Evolutionary conservation across 2,329 filamentous ascomycete species (phyloP).

Genomic region (Penicillium sp.): DNA sequence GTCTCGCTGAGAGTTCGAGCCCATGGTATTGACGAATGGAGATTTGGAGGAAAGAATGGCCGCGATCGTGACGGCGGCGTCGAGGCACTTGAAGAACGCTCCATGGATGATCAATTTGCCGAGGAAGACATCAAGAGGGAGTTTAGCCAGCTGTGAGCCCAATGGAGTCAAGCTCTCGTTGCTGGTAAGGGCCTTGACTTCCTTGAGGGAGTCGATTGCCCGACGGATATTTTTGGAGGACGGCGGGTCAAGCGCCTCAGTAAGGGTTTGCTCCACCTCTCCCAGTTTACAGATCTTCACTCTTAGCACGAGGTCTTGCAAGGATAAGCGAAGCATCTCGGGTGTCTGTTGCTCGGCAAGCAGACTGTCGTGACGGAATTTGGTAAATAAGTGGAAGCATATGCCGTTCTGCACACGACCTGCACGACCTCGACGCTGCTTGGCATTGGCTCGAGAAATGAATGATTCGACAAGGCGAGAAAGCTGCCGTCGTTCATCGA

Average conservation of each 20-base stretch:
- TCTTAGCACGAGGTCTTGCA: slow-evolving; percentile 90
- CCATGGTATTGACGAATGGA: slow-evolving; percentile 82
- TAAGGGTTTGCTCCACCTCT: slow-evolving; percentile 82
- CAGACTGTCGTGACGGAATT: slow-evolving; percentile 71
- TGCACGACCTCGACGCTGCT: slow-evolving; percentile 86
- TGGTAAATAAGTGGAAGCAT: slow-evolving; percentile 95
- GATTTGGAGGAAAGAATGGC: slow-evolving; percentile 93
- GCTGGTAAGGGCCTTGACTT: slow-evolving; percentile 80
- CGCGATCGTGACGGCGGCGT: slow-evolving; percentile 85
- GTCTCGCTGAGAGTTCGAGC: slow-evolving; percentile 75
- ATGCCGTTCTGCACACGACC: slow-evolving; percentile 92
- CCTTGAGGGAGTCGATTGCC: slow-evolving; percentile 85
- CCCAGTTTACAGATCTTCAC: slow-evolving; percentile 97
- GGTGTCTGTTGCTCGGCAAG: slow-evolving; percentile 93
- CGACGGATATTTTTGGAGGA: slow-evolving; percentile 87
- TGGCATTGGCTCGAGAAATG: slow-evolving; percentile 90
- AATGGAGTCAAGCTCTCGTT: slow-evolving; percentile 80
- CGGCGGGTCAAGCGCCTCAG: slow-evolving; percentile 82
- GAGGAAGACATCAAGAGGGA: slow-evolving; percentile 89
- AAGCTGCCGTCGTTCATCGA: slow-evolving; percentile 86
- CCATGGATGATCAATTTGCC: slow-evolving; percentile 88
- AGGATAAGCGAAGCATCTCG: slow-evolving; percentile 86
- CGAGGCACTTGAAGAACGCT: slow-evolving; percentile 80
- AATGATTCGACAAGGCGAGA: slow-evolving; percentile 90
- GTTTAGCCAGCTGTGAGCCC: slow-evolving; percentile 75